Percentiles rank a stretch among this genome's conserved stretches.
Evolutionary conservation across 2,329 filamentous ascomycete species (phyloP).

Genomic region (Monascus ruber): DNA sequence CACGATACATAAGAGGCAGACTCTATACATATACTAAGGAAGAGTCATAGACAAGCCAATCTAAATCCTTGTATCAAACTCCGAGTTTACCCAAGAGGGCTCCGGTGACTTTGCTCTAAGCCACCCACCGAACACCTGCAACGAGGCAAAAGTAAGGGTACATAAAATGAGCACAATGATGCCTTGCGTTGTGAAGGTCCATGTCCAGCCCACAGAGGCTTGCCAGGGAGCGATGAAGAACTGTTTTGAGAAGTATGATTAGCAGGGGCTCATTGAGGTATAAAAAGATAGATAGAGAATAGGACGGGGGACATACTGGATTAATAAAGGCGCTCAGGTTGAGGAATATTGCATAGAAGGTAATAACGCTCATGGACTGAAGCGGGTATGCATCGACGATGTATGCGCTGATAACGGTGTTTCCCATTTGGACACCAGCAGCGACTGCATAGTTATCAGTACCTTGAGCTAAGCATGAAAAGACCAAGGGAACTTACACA

Average conservation of each 20-base stretch:
- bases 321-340: slow-evolving; percentile 40
- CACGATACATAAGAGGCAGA: not conserved
- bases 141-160: slow-evolving; percentile 23
- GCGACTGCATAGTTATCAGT: slow-evolving; percentile 29
- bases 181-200: slow-evolving; percentile 40
- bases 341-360: slow-evolving; percentile 44
- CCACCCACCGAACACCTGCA: slow-evolving; percentile 32
- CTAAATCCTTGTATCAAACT: slow-evolving; percentile 17
- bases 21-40: not conserved
- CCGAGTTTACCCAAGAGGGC: slow-evolving; percentile 38
- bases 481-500: slow-evolving; percentile 31
- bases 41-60: not conserved
- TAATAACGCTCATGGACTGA: slow-evolving; percentile 44
- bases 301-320: slow-evolving; percentile 19
- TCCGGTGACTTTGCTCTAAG: slow-evolving; percentile 26
- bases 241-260: slow-evolving; percentile 8
- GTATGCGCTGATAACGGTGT: slow-evolving; percentile 42
- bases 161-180: slow-evolving; percentile 35
- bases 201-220: slow-evolving; percentile 36
- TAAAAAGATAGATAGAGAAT: not conserved
- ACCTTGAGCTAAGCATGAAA: not conserved
- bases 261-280: not conserved
- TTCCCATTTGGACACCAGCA: slow-evolving; percentile 46
- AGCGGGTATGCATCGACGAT: slow-evolving; percentile 46
- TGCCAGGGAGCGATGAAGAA: slow-evolving; percentile 44